A percentile compares a stretch with the other conserved stretches of the same genome.
Conservation (phyloP, 129 eudicot genomes). For the Flaveria bidentis region DNA sequence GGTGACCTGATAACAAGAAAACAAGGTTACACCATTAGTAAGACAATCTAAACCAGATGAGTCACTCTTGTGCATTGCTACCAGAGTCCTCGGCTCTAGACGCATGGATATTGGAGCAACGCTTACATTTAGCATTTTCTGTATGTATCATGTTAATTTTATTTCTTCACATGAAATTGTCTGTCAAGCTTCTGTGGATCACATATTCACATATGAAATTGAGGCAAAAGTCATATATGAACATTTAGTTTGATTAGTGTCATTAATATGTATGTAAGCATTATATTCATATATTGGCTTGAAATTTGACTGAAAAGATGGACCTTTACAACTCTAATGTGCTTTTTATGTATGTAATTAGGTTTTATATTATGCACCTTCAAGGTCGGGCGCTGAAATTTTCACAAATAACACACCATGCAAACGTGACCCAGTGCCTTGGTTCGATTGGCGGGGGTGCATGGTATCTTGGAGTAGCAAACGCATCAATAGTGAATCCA, state of each 20-base stretch:
- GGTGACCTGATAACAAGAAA: too few species aligned
- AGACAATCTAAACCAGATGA: too few species aligned
- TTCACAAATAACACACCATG: slow-evolving; percentile 78
- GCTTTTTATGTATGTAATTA: slow-evolving; percentile 25
- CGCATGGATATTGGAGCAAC: too few species aligned
- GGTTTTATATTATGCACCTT: slow-evolving; percentile 85
- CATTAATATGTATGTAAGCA: neutral
- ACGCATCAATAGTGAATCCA: slow-evolving; percentile 66
- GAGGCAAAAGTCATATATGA: neutral
- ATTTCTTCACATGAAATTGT: too few species aligned
- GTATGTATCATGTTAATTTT: neutral
- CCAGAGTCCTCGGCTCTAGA: too few species aligned
- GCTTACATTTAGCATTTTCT: neutral
- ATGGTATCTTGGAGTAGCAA: slow-evolving; percentile 95
- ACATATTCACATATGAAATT: neutral
- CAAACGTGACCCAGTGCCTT: slow-evolving; percentile 93
- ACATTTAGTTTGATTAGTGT: neutral
- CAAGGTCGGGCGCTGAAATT: slow-evolving; percentile 59
- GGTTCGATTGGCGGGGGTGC: slow-evolving; percentile 73
- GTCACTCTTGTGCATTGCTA: too few species aligned
- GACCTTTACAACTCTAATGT: neutral
- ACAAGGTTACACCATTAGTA: too few species aligned
- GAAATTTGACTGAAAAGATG: too few species aligned
- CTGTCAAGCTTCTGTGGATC: neutral
- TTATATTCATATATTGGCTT: neutral